Percentiles rank a stretch among this genome's conserved stretches.
These are phyloP conservation scores for Xylaria castorea DNA, from an alignment of 495 filamentous ascomycete genomes.

Conservation along the genomic window DNA sequence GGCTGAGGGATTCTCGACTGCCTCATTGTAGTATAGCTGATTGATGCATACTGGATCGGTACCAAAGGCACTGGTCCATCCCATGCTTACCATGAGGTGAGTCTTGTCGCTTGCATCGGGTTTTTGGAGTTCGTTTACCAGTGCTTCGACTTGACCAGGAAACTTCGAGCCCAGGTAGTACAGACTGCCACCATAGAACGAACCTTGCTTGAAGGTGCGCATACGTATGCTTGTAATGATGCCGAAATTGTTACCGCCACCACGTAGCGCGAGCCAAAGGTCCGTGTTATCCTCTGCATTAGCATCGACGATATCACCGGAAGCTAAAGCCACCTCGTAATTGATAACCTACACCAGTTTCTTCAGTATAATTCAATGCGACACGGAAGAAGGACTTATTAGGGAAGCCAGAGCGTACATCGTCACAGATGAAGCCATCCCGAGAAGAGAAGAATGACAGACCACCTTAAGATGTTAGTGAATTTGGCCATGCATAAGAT, in stretches of 20 bases:
- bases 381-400: too few relatives aligned
- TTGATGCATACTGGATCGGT: too few relatives aligned
- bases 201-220: slow-evolving; percentile 22
- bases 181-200: slow-evolving; percentile 27
- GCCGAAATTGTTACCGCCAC: slow-evolving; percentile 60
- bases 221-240: slow-evolving; percentile 56
- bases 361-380: too few relatives aligned
- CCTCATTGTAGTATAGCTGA: too few relatives aligned
- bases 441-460: slow-evolving; percentile 49
- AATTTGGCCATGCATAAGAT: neutral
- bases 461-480: slow-evolving; percentile 33
- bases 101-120: too few relatives aligned
- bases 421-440: slow-evolving; percentile 51
- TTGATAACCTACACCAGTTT: too few relatives aligned
- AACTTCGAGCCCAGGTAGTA: slow-evolving; percentile 1
- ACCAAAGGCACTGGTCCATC: too few relatives aligned
- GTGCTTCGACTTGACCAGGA: too few relatives aligned
- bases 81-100: too few relatives aligned
- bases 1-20: too few relatives aligned
- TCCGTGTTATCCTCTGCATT: slow-evolving; percentile 49
- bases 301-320: slow-evolving; percentile 50
- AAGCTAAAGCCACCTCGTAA: slow-evolving; percentile 56
- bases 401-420: too few relatives aligned
- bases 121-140: too few relatives aligned
- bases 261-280: slow-evolving; percentile 58